These are phyloP conservation scores for Ilex aquifolium DNA, from an alignment of 257 asterid species.

Conservation along the genomic window DNA sequence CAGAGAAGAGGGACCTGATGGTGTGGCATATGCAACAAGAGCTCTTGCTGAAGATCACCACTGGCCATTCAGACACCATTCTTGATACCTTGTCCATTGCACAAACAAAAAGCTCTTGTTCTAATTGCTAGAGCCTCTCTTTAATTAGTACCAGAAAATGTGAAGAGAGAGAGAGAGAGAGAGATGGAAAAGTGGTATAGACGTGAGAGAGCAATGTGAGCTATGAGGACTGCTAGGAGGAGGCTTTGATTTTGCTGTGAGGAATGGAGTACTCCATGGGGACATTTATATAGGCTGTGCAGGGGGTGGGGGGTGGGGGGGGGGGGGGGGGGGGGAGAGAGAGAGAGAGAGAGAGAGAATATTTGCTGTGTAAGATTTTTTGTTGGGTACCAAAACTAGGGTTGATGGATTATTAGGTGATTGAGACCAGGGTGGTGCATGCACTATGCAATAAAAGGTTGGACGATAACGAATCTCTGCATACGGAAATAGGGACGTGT, in stretches of 20 bases:
- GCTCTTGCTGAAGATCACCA: conserved; percentile 42
- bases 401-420: conserved; percentile 7
- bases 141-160: too few species aligned
- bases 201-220: not conserved
- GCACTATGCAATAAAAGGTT: conserved; percentile 11
- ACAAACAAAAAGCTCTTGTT: not conserved
- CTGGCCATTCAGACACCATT: conserved; percentile 29
- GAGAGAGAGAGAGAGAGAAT: conserved; percentile 4
- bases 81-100: conserved; percentile 22
- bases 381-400: not conserved
- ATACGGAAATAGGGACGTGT: conserved; percentile 25
- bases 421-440: not conserved
- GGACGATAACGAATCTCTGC: conserved; percentile 63
- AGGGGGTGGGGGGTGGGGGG: too few species aligned
- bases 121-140: not conserved
- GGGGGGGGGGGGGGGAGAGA: conserved; percentile 17
- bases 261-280: conserved; percentile 26
- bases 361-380: too few species aligned
- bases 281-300: conserved; percentile 30
- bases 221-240: too few species aligned
- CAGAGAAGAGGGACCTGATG: conserved; percentile 24
- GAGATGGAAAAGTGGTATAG: not conserved
- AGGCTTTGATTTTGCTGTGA: conserved; percentile 31
- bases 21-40: conserved; percentile 39
- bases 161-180: too few species aligned